Evolutionary conservation across 768 basidiomycete genomes (phyloP).

Genomic region (Pulveroboletus sp.): DNA sequence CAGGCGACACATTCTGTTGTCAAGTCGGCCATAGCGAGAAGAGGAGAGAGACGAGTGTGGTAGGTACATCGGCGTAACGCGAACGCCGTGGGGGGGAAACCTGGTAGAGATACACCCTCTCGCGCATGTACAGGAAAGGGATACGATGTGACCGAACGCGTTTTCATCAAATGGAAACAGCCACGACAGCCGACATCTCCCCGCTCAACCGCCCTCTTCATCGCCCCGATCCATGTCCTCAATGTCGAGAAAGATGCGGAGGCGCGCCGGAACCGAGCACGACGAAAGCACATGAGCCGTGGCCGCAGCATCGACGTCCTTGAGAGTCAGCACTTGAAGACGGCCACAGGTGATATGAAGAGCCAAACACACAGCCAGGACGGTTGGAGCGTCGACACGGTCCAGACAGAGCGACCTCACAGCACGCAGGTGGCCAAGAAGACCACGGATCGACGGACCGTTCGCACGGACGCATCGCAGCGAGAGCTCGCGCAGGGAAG

Average conservation of each 20-base stretch:
- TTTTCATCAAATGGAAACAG: not conserved
- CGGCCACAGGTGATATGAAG: not conserved
- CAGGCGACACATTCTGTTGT: too few relatives aligned
- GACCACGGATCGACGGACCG: not conserved
- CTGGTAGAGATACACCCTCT: not conserved
- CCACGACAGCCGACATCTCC: not conserved
- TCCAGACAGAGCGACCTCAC: slow-evolving; percentile 9
- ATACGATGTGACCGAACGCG: too few relatives aligned
- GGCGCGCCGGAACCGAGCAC: slow-evolving; percentile 1
- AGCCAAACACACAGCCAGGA: slow-evolving; percentile 4
- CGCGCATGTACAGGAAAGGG: not conserved
- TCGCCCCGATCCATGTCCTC: not conserved
- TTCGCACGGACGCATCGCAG: slow-evolving; percentile 9
- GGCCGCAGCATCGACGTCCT: slow-evolving; percentile 2
- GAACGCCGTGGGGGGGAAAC: not conserved
- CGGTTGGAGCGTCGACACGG: not conserved
- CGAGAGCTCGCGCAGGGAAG: slow-evolving; percentile 6
- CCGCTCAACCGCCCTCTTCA: not conserved
- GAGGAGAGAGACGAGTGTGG: too few relatives aligned
- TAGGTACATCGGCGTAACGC: too few relatives aligned
- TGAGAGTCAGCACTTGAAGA: slow-evolving; percentile 12
- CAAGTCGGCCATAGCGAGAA: not conserved
- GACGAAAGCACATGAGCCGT: slow-evolving; percentile 3
- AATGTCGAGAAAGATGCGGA: slow-evolving; percentile 18
- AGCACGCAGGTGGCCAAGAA: slow-evolving; percentile 3